phyloP scores from a whole-genome alignment of 768 basidiomycete species.

The Tulasnella sp. region DNA sequence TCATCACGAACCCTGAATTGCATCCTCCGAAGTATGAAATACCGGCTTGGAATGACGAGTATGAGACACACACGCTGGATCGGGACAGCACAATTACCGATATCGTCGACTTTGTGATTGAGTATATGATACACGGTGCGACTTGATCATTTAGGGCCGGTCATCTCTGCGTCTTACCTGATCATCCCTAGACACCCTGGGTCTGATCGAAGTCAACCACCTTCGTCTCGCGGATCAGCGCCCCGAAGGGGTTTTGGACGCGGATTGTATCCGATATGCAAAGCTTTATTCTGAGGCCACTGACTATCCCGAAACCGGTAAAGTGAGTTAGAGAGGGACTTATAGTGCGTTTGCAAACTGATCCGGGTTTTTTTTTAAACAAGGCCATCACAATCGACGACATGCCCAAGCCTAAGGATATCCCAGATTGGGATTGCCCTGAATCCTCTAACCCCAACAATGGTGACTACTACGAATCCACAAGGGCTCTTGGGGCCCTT shows the following conservation, averaged over 20 bases:
- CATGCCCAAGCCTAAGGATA: slow-evolving; percentile 28
- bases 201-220: slow-evolving; percentile 37
- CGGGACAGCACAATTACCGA: slow-evolving; percentile 36
- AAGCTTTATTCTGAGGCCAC: slow-evolving; percentile 37
- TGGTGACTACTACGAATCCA: slow-evolving; percentile 22
- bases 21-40: slow-evolving; percentile 6
- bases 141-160: background rate
- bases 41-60: slow-evolving; percentile 12
- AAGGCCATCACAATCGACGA: slow-evolving; percentile 24
- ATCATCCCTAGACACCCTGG: slow-evolving; percentile 33
- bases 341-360: background rate
- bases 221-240: slow-evolving; percentile 39
- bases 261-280: slow-evolving; percentile 37
- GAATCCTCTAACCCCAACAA: slow-evolving; percentile 5
- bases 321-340: background rate
- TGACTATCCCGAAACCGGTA: slow-evolving; percentile 37
- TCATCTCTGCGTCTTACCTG: background rate
- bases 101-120: slow-evolving; percentile 38
- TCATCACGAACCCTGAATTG: slow-evolving; percentile 23
- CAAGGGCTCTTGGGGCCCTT: slow-evolving; percentile 33
- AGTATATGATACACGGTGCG: slow-evolving; percentile 37
- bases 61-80: slow-evolving; percentile 14
- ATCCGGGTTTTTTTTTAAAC: background rate
- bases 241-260: slow-evolving; percentile 34
- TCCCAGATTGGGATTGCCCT: slow-evolving; percentile 22